Base-by-base conservation (phyloP, 176 grass and related monocot genomes). In the Neostapfia colusana region DNA sequence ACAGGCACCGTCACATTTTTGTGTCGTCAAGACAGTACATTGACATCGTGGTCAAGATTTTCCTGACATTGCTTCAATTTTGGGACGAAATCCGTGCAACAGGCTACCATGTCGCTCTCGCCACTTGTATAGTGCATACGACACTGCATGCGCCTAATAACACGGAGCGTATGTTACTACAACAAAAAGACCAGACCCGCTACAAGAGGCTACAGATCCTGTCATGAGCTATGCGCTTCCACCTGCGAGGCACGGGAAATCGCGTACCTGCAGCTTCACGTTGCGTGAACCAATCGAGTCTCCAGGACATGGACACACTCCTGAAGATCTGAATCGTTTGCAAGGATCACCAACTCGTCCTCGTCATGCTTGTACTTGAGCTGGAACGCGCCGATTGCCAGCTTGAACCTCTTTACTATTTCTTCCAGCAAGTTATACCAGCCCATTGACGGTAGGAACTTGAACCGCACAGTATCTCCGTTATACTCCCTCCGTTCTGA, bases 301-400 rank as follows among this genome's bases (percentile, higher is more conserved):
- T 98, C 87, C 77, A 98, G 66, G 34, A 94, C 89, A 20, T 98
- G 89, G 17, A 94, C 64, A 2, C 95, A 98, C 63, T 98, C 95
- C 75, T 79, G 86, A 16, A 98, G 82, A 74, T 98, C 95, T 0
- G 79, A 76, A 54, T 98, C 89, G 25, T 66, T 94, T 0, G 85
- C 88, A 63, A 99, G 74, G 69, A 88, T 99, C 36, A 95, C 96
- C 96, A 87, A 99, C 53, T 99, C 96, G 0, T 99, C 96, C 77
- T 99, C 96, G 0, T 99, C 91, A 0, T 99, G 92, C 67, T 56
- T 92, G 70, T 99, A 99, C 60, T 95, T 99, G 11, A 99, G 77
- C 84, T 92, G 91, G 69, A 92, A 95, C 0, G 83, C 58, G 16
- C 83, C 96, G 0, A 42, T 67, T 25, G 57, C 65, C 38, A 95